Conservation (phyloP, 2,329 filamentous ascomycete species). For the Paraconiothyrium brasiliense region DNA sequence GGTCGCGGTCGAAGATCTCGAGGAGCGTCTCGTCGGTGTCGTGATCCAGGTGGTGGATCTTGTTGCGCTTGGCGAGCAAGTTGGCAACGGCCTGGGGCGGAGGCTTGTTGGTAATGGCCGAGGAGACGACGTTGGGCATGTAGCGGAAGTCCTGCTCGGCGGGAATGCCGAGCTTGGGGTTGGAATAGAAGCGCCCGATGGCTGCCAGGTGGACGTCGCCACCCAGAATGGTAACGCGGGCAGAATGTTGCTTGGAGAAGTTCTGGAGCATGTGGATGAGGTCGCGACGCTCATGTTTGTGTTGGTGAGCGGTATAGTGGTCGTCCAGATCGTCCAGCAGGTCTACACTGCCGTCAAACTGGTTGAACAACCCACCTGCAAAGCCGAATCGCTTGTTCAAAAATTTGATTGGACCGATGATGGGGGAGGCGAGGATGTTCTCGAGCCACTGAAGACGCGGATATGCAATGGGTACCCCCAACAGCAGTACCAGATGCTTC, state of each 20-base stretch:
- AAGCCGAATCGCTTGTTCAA: slow-evolving; percentile 90
- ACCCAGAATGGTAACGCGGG: slow-evolving; percentile 69
- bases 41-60: slow-evolving; percentile 70
- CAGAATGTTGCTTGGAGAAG: slow-evolving; percentile 63
- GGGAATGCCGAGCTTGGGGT: slow-evolving; percentile 65
- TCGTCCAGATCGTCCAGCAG: slow-evolving; percentile 72
- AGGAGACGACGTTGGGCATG: slow-evolving; percentile 71
- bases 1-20: slow-evolving; percentile 69
- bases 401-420: slow-evolving; percentile 89
- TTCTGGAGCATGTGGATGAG: slow-evolving; percentile 73
- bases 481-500: slow-evolving; percentile 69
- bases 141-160: slow-evolving; percentile 69
- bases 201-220: slow-evolving; percentile 73
- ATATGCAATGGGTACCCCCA: slow-evolving; percentile 76
- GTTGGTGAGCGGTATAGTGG: slow-evolving; percentile 86
- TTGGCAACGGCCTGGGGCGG: slow-evolving; percentile 73
- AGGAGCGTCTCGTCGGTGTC: slow-evolving; percentile 72
- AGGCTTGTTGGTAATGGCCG: slow-evolving; percentile 74
- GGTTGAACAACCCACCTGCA: slow-evolving; percentile 86
- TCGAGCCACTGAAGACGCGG: slow-evolving; percentile 93
- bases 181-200: slow-evolving; percentile 71
- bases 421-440: slow-evolving; percentile 84
- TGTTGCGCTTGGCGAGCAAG: slow-evolving; percentile 69
- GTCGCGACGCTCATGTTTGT: slow-evolving; percentile 85
- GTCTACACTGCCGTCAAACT: slow-evolving; percentile 83